These are phyloP conservation scores for Jackrogersella multiformis DNA, from an alignment of 495 filamentous ascomycete genomes.

Conservation along the genomic window DNA sequence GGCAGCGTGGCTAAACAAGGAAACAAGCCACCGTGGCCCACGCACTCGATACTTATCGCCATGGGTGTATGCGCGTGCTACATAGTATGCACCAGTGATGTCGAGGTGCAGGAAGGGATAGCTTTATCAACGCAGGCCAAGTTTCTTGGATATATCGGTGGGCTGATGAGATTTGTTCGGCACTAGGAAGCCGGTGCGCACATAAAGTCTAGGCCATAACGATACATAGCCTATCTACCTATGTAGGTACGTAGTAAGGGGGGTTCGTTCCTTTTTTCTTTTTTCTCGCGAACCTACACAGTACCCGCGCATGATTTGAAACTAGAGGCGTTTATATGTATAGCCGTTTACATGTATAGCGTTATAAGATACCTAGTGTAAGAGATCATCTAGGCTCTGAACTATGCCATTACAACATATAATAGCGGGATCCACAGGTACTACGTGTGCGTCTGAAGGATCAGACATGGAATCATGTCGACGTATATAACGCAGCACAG, in stretches of 20 bases:
- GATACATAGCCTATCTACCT: constrained; percentile 6
- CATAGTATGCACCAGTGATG: constrained; percentile 39
- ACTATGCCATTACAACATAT: not conserved
- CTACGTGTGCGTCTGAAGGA: constrained; percentile 31
- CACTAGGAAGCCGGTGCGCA: no score
- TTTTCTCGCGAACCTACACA: not conserved
- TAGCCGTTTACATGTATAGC: constrained; percentile 12
- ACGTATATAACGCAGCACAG: constrained; percentile 21
- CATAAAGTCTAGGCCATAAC: no score
- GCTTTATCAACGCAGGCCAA: constrained; percentile 27
- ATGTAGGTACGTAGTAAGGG: not conserved
- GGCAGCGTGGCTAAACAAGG: constrained; percentile 43
- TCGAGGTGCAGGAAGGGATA: constrained; percentile 36
- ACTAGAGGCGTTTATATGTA: constrained; percentile 16
- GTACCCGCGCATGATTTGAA: constrained; percentile 1
- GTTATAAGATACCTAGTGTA: constrained; percentile 1
- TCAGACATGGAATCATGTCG: constrained; percentile 28
- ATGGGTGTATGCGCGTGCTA: constrained; percentile 2
- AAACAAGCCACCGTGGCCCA: constrained; percentile 43
- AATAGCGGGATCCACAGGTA: constrained; percentile 2
- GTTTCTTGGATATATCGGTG: no score
- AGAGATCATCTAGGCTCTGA: constrained; percentile 12
- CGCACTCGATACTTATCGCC: not conserved
- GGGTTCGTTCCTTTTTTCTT: no score
- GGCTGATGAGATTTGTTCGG: no score